Evolutionary conservation across 352 stramenopile genomes (phyloP).

Genomic region (Stramenopiles sp.): DNA sequence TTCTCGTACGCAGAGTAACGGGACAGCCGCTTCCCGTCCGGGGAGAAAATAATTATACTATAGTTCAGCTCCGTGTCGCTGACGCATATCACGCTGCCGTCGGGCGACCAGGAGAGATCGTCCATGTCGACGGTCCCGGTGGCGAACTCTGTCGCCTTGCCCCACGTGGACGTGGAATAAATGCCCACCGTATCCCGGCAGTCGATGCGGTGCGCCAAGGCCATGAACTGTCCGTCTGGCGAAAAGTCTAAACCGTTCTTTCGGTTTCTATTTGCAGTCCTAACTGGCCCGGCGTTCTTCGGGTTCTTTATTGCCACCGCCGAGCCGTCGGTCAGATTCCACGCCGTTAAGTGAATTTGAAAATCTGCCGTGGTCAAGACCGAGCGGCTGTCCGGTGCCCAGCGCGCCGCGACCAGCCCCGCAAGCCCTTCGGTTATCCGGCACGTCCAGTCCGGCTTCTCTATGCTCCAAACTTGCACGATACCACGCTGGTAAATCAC

Average conservation of each 20-base stretch:
- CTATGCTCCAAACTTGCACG: background rate
- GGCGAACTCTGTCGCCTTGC: background rate
- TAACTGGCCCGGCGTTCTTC: background rate
- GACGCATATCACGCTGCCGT: background rate
- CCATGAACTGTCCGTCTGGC: background rate
- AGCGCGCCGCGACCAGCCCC: background rate
- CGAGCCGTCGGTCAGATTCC: background rate
- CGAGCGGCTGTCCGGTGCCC: background rate
- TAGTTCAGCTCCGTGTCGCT: background rate
- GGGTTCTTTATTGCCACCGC: background rate
- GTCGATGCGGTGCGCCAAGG: background rate
- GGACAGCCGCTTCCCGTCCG: background rate
- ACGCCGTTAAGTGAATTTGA: background rate
- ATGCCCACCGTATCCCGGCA: background rate
- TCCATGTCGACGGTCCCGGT: background rate
- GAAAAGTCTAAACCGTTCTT: constrained; percentile 2
- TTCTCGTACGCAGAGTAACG: background rate
- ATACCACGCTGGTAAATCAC: background rate
- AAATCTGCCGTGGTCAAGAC: background rate
- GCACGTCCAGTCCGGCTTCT: background rate
- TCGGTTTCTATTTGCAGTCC: no score
- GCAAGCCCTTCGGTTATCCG: background rate
- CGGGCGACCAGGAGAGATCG: background rate
- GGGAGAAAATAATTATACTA: background rate
- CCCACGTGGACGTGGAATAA: background rate